Evolutionary conservation across 768 basidiomycete species (phyloP).

Genomic region (Amyloporia xantha): DNA sequence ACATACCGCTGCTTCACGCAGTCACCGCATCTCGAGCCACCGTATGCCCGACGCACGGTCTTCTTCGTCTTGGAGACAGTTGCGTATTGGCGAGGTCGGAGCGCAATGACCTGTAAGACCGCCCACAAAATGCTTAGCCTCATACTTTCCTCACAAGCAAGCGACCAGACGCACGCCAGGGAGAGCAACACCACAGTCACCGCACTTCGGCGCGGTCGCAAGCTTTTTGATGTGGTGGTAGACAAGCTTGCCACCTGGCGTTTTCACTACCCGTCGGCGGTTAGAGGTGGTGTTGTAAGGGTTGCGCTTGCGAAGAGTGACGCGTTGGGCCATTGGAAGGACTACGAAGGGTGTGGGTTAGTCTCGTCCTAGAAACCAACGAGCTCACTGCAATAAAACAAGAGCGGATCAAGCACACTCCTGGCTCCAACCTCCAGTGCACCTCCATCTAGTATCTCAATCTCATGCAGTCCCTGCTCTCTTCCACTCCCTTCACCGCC

Average conservation of each 20-base stretch:
- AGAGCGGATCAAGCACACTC: no score
- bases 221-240: constrained; percentile 98
- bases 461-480: neutral
- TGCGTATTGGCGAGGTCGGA: constrained; percentile 94
- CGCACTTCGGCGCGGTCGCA: constrained; percentile 88
- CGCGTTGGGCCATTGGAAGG: constrained; percentile 88
- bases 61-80: constrained; percentile 96
- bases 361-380: no score
- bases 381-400: no score
- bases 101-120: constrained; percentile 73
- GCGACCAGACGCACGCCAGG: constrained; percentile 79
- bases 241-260: constrained; percentile 96
- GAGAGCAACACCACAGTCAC: constrained; percentile 93
- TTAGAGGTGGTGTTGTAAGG: constrained; percentile 98
- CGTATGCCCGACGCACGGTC: constrained; percentile 93
- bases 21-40: constrained; percentile 92
- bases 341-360: constrained; percentile 18
- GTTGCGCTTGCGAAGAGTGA: constrained; percentile 97
- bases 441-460: neutral
- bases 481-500: neutral
- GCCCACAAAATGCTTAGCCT: no score
- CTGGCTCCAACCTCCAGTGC: neutral
- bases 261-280: constrained; percentile 93
- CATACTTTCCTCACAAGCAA: no score
- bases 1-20: constrained; percentile 93